Evolutionary conservation across 139 green algal genomes (phyloP), one percentile per base, ranked within the genome.

Genomic region (Spirogloea muscicola): DNA sequence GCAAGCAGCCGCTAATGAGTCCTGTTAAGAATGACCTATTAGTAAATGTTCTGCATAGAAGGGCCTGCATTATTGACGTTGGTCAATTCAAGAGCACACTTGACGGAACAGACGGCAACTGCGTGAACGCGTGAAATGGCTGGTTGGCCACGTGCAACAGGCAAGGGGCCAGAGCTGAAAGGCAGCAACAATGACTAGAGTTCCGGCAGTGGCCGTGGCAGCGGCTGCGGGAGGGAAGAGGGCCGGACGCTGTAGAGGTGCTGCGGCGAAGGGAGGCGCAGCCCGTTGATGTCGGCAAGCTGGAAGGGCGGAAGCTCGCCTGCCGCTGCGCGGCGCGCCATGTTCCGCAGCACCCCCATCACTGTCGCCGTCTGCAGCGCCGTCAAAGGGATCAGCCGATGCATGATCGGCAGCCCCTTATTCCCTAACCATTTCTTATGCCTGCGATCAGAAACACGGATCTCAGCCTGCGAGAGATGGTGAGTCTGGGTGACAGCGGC

Each of bases 281-380:
- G 84, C 18, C 84, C 90, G 74, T 98, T 98, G 72, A 98, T 85
- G 72, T 91, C 85, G 57, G 96, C 87, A 71, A 97, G 88, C 72
- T 93, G 89, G 61, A 94, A 92, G 3, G 72, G 72, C 1, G 86
- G 77, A 46, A 90, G 48, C 7, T 81, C 18, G 1, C 69, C 51
- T 0, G 55, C 70, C 25, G 77, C 37, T n/a, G 41, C 51, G 33
- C 72, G 42, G 57, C 63, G 38, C 29, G 44, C 57, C 27, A 83
- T 7, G 10, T 41, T 16, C 13, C 81, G 58, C 43, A 87, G 75
- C 33, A 88, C 82, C 46, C 91, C 84, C 39, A 87, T 65, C 40
- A 95, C 88, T 0, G 88, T 93, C 10, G 94, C 94, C 1, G 94
- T 98, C 87, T 84, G 58, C 36, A 18, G 91, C 57, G 33, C 13